These are phyloP conservation scores for Carpinus fangiana DNA, from an alignment of 306 rosid species.

Conservation along the genomic window DNA sequence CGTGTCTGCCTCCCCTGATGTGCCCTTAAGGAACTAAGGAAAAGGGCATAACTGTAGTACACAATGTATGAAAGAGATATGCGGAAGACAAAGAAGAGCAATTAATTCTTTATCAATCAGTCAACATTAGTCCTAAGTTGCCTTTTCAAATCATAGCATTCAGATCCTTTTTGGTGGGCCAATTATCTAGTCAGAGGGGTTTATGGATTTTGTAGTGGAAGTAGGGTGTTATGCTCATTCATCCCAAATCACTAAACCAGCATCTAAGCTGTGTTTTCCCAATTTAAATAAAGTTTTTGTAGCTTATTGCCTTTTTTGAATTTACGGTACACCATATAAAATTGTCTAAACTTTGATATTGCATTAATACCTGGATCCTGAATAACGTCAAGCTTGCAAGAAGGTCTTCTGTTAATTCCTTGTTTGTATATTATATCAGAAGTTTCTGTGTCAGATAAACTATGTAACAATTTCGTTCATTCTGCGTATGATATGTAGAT, in stretches of 20 bases:
- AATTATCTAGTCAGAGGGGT: neutral
- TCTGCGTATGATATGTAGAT: neutral
- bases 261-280: neutral
- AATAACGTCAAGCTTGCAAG: neutral
- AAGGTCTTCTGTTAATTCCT: no score
- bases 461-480: neutral
- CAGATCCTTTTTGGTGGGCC: neutral
- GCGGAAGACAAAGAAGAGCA: no score
- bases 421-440: no score
- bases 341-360: no score
- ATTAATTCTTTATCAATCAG: no score
- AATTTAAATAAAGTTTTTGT: neutral
- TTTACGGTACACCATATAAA: no score
- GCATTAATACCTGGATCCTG: neutral
- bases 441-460: neutral
- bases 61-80: no score
- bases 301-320: no score
- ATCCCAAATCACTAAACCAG: neutral
- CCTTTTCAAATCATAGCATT: neutral
- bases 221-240: neutral
- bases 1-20: no score
- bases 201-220: neutral
- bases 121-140: neutral
- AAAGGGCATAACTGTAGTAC: no score
- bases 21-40: no score